Evolutionary conservation across 805 yeast species (phyloP).

Genomic region (Teunomyces lycoperdinae): DNA sequence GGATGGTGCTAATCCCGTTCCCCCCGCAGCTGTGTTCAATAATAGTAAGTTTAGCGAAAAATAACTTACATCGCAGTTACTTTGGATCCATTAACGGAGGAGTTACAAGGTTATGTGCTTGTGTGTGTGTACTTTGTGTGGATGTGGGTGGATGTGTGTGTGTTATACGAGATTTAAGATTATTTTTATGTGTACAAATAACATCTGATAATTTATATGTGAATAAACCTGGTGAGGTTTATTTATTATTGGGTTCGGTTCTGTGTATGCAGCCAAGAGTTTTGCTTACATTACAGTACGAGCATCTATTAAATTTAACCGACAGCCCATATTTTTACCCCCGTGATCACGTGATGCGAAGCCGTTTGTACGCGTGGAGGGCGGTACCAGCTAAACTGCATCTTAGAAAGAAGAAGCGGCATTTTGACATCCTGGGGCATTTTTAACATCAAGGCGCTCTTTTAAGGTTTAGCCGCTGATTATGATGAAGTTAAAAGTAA

Average conservation of each 20-base stretch:
- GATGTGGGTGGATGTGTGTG: background rate
- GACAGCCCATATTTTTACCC: no score
- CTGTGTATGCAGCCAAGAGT: background rate
- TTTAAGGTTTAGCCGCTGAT: background rate
- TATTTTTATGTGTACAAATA: background rate
- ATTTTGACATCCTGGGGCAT: conserved; percentile 1
- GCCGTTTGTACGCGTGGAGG: background rate
- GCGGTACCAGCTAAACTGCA: background rate
- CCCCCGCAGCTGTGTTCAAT: conserved; percentile 12
- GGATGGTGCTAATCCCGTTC: conserved; percentile 5
- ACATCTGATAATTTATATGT: background rate
- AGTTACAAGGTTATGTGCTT: no score
- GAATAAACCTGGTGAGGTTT: background rate
- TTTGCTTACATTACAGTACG: background rate
- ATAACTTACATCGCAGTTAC: background rate
- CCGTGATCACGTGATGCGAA: background rate
- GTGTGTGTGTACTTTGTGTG: no score
- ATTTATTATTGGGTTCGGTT: no score
- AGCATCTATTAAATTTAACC: background rate
- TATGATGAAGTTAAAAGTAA: background rate
- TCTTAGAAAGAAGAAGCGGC: background rate
- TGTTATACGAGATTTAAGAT: background rate
- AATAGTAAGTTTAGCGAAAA: conserved; percentile 3
- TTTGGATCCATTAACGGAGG: no score
- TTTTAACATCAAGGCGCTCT: background rate